Percentiles rank a stretch among this genome's conserved stretches.
These are phyloP conservation scores for Coemansia sp. DNA, from an alignment of 192 early-diverging fungal species.

Conservation along the genomic window DNA sequence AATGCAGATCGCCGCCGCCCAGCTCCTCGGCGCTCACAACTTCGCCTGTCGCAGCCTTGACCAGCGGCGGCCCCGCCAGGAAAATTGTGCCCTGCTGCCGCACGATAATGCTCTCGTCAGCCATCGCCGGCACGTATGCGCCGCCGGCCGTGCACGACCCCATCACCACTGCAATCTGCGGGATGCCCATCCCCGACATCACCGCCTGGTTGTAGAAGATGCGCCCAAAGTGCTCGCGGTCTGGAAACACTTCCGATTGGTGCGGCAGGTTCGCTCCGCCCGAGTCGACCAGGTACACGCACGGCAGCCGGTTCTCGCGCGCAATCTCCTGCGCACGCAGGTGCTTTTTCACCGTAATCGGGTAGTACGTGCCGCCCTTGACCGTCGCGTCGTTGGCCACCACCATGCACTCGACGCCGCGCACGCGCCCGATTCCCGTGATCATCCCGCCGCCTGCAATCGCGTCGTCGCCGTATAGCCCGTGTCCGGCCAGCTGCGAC, in stretches of 20 bases:
- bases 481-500: slow-evolving; percentile 87
- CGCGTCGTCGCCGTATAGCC: slow-evolving; percentile 83
- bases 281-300: slow-evolving; percentile 93
- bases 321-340: slow-evolving; percentile 97
- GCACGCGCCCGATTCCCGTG: slow-evolving; percentile 93
- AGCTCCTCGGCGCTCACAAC: slow-evolving; percentile 89
- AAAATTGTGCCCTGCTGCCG: slow-evolving; percentile 95
- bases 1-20: slow-evolving; percentile 94
- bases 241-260: slow-evolving; percentile 95
- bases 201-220: slow-evolving; percentile 95
- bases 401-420: slow-evolving; percentile 92
- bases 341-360: slow-evolving; percentile 95
- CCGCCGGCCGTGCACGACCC: slow-evolving; percentile 97
- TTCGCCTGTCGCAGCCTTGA: slow-evolving; percentile 96
- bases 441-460: slow-evolving; percentile 86
- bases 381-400: slow-evolving; percentile 98
- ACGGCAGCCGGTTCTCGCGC: slow-evolving; percentile 87
- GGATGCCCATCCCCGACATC: slow-evolving; percentile 78
- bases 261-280: slow-evolving; percentile 94
- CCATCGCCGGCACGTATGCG: slow-evolving; percentile 98
- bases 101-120: slow-evolving; percentile 97
- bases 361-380: slow-evolving; percentile 98
- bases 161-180: slow-evolving; percentile 96
- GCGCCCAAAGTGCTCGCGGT: slow-evolving; percentile 88
- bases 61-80: slow-evolving; percentile 92